These are phyloP conservation scores for Russula virescens DNA, from an alignment of 768 basidiomycete species.

Conservation along the genomic window DNA sequence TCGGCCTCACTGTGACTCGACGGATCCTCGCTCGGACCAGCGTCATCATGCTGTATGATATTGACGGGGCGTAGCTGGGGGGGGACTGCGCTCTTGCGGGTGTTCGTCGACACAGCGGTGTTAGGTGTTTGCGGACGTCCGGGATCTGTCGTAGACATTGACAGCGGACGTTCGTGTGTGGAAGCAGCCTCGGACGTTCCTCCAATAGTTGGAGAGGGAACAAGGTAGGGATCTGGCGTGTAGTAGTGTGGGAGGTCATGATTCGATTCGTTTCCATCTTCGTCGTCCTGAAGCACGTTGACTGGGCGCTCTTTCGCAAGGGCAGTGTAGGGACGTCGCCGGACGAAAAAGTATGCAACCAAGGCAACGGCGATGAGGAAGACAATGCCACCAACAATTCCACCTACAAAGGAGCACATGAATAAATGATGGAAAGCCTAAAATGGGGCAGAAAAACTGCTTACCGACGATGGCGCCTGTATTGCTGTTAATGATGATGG, in stretches of 20 bases:
- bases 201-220: constrained; percentile 52
- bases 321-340: constrained; percentile 39
- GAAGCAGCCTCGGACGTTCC: constrained; percentile 36
- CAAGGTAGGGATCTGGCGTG: constrained; percentile 69
- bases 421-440: not conserved
- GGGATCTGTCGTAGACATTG: constrained; percentile 10
- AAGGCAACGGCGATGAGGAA: constrained; percentile 39
- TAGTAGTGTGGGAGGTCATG: constrained; percentile 65
- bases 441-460: not conserved
- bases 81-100: constrained; percentile 42
- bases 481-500: constrained; percentile 5
- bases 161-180: constrained; percentile 24
- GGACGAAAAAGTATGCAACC: constrained; percentile 44
- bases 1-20: constrained; percentile 43
- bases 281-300: constrained; percentile 55
- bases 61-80: constrained; percentile 65
- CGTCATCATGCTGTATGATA: constrained; percentile 82
- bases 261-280: constrained; percentile 43
- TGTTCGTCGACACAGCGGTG: constrained; percentile 30
- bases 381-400: constrained; percentile 54
- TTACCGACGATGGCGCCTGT: constrained; percentile 18
- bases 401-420: constrained; percentile 40
- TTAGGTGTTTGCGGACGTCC: constrained; percentile 24
- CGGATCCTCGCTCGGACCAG: constrained; percentile 48
- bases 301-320: constrained; percentile 53